These are phyloP conservation scores for Boletus sp. DNA, from an alignment of 1,284 basidiomycete species.

Conservation along the genomic window DNA sequence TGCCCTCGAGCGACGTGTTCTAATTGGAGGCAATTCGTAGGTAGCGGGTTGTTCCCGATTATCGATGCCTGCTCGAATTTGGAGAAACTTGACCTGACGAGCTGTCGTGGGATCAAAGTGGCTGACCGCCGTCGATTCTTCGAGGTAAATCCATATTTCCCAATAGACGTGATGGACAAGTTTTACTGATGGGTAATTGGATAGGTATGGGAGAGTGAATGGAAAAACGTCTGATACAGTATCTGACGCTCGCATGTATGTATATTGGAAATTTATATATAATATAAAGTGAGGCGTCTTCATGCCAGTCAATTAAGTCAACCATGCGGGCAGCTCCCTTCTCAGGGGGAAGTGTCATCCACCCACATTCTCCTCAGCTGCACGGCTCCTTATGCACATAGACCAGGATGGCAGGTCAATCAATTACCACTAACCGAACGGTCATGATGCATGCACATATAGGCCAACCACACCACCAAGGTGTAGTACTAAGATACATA, in stretches of 20 bases:
- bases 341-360: too few relatives aligned
- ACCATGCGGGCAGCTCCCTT: background rate
- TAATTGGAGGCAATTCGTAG: conserved; percentile 34
- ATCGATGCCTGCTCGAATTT: conserved; percentile 54
- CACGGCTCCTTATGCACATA: too few relatives aligned
- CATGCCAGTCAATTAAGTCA: background rate
- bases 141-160: conserved; percentile 41
- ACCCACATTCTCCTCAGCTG: too few relatives aligned
- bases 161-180: too few relatives aligned
- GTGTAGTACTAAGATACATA: background rate
- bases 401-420: too few relatives aligned
- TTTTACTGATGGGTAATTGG: conserved; percentile 1
- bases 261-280: background rate
- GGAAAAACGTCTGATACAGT: conserved; percentile 7
- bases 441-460: too few relatives aligned
- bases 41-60: conserved; percentile 50
- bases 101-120: conserved; percentile 59
- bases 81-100: conserved; percentile 55
- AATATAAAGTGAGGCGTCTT: too few relatives aligned
- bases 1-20: background rate
- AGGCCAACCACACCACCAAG: too few relatives aligned
- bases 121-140: conserved; percentile 63
- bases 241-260: background rate
- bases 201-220: conserved; percentile 47
- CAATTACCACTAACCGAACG: too few relatives aligned